These are phyloP conservation scores for Coemansia sp. DNA, from an alignment of 192 early-diverging fungal genomes.

Conservation along the genomic window DNA sequence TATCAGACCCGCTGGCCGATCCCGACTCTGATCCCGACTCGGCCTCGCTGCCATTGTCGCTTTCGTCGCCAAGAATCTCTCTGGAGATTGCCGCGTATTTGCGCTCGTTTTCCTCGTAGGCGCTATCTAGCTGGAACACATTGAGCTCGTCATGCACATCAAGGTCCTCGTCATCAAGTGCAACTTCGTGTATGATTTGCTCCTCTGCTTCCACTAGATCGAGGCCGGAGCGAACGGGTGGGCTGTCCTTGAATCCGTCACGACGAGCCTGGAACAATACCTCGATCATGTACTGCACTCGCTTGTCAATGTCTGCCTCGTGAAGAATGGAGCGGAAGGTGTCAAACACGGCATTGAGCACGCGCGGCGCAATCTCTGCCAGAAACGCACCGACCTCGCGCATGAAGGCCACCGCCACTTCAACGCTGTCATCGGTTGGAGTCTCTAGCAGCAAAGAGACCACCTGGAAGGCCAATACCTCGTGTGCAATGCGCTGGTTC, in stretches of 20 bases:
- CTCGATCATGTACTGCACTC: constrained; percentile 96
- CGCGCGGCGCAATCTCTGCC: constrained; percentile 68
- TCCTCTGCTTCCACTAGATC: constrained; percentile 95
- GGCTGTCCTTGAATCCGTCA: constrained; percentile 90
- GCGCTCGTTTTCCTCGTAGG: constrained; percentile 77
- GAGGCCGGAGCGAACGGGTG: constrained; percentile 66
- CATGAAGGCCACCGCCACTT: constrained; percentile 92
- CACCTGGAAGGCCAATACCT: constrained; percentile 84
- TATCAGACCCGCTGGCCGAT: constrained; percentile 49
- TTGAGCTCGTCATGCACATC: constrained; percentile 75
- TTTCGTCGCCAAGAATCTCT: constrained; percentile 79
- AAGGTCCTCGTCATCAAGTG: constrained; percentile 80
- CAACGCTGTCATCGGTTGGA: constrained; percentile 92
- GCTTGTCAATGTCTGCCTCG: constrained; percentile 89
- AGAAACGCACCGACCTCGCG: constrained; percentile 82
- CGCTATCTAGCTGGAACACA: constrained; percentile 77
- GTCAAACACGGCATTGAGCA: constrained; percentile 84
- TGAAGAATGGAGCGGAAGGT: constrained; percentile 88
- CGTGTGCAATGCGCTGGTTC: constrained; percentile 85
- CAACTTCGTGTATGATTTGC: constrained; percentile 84
- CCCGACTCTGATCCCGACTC: constrained; percentile 33
- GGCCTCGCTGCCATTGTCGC: constrained; percentile 41
- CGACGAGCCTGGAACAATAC: constrained; percentile 92
- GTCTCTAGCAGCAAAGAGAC: constrained; percentile 76
- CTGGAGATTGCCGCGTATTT: constrained; percentile 75